These are phyloP conservation scores for Epichloe aotearoae DNA, from an alignment of 2,329 filamentous ascomycete species.

Conservation along the genomic window DNA sequence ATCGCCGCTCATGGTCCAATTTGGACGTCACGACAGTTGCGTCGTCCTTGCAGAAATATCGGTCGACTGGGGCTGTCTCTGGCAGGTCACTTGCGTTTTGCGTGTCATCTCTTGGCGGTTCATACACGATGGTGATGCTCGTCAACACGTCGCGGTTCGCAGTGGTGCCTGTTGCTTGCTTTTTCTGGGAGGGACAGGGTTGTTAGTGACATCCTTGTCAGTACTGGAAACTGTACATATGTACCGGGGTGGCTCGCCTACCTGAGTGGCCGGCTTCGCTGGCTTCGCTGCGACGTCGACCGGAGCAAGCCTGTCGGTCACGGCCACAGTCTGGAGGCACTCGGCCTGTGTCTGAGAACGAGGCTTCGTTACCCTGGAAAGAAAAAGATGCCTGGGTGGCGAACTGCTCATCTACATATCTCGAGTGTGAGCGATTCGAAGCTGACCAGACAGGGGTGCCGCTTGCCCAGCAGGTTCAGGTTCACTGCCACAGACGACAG, in stretches of 20 bases:
- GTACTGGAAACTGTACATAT: too few species aligned
- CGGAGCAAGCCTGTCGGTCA: not conserved
- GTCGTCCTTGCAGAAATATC: not conserved
- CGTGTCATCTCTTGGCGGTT: not conserved
- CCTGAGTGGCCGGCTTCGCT: constrained; percentile 1
- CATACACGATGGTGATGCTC: not conserved
- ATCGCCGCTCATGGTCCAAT: constrained; percentile 9
- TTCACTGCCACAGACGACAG: not conserved
- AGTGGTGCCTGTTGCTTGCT: constrained; percentile 3
- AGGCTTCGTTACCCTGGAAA: not conserved
- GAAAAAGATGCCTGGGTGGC: not conserved
- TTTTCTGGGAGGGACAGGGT: constrained; percentile 2
- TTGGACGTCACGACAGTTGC: not conserved
- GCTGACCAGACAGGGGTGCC: not conserved
- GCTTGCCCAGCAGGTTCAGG: not conserved
- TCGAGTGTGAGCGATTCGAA: not conserved
- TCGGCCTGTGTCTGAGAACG: not conserved
- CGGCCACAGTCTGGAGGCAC: too few species aligned
- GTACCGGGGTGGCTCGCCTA: not conserved
- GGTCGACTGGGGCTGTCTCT: not conserved
- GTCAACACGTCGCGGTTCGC: constrained; percentile 1
- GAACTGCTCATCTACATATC: constrained; percentile 4
- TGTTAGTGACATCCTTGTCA: constrained; percentile 2
- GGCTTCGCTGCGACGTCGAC: not conserved
- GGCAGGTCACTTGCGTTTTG: constrained; percentile 1